Base-by-base conservation (phyloP, 306 rosid genomes). In the Mimosa pudica region DNA sequence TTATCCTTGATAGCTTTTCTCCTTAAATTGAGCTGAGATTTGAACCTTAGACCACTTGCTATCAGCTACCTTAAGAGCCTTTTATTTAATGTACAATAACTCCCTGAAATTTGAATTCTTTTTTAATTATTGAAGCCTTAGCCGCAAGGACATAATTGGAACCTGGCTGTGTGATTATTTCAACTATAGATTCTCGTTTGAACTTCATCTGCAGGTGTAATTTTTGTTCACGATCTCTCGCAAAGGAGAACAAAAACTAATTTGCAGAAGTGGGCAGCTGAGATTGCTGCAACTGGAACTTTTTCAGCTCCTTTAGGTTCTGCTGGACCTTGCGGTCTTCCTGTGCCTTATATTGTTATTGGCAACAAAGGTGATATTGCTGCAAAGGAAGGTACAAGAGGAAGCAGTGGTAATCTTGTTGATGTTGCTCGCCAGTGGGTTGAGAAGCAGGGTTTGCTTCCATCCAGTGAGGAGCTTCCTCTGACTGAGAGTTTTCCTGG, bases 351-450 rank as follows among this genome's bases (percentile, higher is more conserved):
- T 85, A 87, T 96, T 74, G 89, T 90, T 79, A 86, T 96, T 30
- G 99, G 98, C 48, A 96, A 96, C 88, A 96, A 96, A 87, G 96
- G 89, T 81, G 99, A 96, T 89, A 82, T 96, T 77, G 97, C 95
- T 76, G 91, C 97, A 78, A 93, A 93, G 78, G 98, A 95, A 88
- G 98, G 98, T 82, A 83, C 88, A 20, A 78, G 89, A 85, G 98
- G 90, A 88, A 96, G 99, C 84, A 91, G 92, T 73, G 99, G 99
- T 33, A 96, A 93, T 90, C 98, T 96, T 80, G 98, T 96, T 82
- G 99, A 96, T 20, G 97, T 60, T 79, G 99, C 99, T 80, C 98
- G 98, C 62, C 99, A 93, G 51, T 96, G 99, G 99, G 99, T 93
- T 20, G 99, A 93, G 88, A 96, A 93, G 91, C 98, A 96, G 88